Base-by-base conservation (phyloP, 2,329 filamentous ascomycete genomes). In the Colletotrichum ledebouriae region DNA sequence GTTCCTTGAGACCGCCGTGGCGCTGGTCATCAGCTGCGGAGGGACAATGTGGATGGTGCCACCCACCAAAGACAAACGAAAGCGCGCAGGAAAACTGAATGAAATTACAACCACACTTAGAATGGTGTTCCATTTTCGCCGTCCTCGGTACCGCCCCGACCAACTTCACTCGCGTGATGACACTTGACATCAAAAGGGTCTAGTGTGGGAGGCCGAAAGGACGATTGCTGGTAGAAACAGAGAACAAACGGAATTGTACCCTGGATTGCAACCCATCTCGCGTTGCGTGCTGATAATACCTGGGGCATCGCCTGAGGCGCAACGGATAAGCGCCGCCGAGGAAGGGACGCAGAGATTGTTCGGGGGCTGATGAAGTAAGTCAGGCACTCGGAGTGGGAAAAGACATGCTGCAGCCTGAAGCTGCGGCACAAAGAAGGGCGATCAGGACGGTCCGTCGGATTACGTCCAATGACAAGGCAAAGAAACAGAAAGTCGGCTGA, bases 1-100 rank as follows among this genome's bases (percentile, higher is more conserved):
- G 58, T 42, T n/a, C 63, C 41, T 34, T 42, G 39, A 41, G 52
- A 55, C 52, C 58, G 53, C 44, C 53, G 61, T 64, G 60, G 53
- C 65, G 65, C 53, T 53, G 41, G 65, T 68, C 65, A 68, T 39
- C 60, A 59, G 65, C 53, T 59, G 29, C n/a, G n/a, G 44, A 49
- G 46, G 47, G 29, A 34, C 42, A 20, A 57, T 20, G 46, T 25
- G 33, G 60, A 59, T 52, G 39, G 60, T n/a, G 15, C 11, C 17
- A 12, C 33, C 29, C 34, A 20, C 29, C 46, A 49, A 37, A 33
- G 12, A 33, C 15, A 29, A 47, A 41, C 29, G 44, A 25, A 61
- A 42, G 44, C 46, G 58, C 46, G 58, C 3, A 50, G 34, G 15
- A 29, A 29, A 37, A 34, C 12, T 55, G 52, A 55, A 55, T 39